Evolutionary conservation across 257 asterid genomes (phyloP).

Genomic region (Solanum appendiculatum): DNA sequence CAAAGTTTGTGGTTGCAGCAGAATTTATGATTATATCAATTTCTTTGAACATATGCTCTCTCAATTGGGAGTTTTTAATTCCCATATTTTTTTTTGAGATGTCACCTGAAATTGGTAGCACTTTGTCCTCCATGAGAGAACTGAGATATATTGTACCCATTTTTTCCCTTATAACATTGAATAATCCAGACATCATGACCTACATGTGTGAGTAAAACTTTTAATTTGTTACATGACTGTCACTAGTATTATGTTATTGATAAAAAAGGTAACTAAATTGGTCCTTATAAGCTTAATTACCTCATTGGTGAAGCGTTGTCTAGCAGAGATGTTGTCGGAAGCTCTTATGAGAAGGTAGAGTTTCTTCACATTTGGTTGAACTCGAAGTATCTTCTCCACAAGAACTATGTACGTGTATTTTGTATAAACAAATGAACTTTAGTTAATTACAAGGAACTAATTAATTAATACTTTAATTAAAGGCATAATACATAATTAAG

Average conservation of each 20-base stretch:
- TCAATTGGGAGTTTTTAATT: conserved; percentile 6
- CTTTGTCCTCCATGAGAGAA: conserved; percentile 4
- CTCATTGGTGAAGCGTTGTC: conserved; percentile 33
- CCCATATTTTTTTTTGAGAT: conserved; percentile 10
- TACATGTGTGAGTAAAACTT: background rate
- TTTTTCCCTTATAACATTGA: background rate
- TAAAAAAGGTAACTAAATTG: no score
- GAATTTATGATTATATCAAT: conserved; percentile 41
- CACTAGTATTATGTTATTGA: no score
- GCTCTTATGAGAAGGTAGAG: conserved; percentile 27
- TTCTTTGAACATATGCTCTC: conserved; percentile 24
- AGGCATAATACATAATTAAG: no score
- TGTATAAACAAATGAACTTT: background rate
- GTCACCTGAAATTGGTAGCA: conserved; percentile 12
- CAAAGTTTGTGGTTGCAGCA: conserved; percentile 49
- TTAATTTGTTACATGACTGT: no score
- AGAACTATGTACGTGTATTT: conserved; percentile 11
- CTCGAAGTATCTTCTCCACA: conserved; percentile 35
- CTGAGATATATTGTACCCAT: background rate
- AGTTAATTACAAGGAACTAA: background rate
- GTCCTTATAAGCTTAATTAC: conserved; percentile 5
- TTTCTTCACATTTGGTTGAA: conserved; percentile 39
- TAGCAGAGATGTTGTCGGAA: background rate
- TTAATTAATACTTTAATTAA: no score
- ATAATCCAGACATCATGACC: background rate